Base-by-base conservation (phyloP, 768 basidiomycete genomes). In the Galerina sulciceps region DNA sequence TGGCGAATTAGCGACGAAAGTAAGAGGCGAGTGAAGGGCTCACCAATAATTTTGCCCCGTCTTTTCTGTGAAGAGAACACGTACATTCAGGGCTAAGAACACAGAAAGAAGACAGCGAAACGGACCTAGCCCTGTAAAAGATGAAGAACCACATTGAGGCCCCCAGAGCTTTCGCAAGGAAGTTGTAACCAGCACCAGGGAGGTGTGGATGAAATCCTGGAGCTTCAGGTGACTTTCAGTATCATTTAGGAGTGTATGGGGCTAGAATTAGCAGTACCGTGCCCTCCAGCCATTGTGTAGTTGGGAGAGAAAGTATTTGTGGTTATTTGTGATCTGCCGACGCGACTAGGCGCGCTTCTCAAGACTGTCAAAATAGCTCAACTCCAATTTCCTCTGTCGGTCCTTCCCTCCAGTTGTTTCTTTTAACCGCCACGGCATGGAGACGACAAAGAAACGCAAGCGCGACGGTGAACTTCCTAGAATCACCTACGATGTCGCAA, bases 101-200 rank as follows among this genome's bases (percentile, higher is more conserved):
- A 48, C 26, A 48, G 55, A 11, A n/a, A 45, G 55, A 50, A 57
- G 22, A 50, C 34, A 17, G 23, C 38, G 35, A 35, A 46, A 81
- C 90, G 69, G 68, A 96, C 95, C 94, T 82, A 63, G 91, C 90
- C 56, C 95, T 88, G 76, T 96, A 97, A 81, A 97, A 96, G 71
- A 97, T 94, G 81, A 95, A 97, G 85, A 96, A 96, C 95, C 95
- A 97, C 95, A 97, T 96, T 22, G 87, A 85, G 35, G 94, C 95
- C 48, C 95, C 95, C 44, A 97, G 79, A 59, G 85, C 87, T 75
- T 94, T 95, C 23, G 90, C 84, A 31, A 96, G 81, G 72, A 93
- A 86, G 58, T 83, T 85, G 74, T 94, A 87, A 67, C 80, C 85
- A 67, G 85, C 80, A 11, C 89, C 86, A 9, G 94, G 92, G 26